Evolutionary conservation across 2,329 filamentous ascomycete genomes (phyloP).

Genomic region (Tolypocladium tundrense): DNA sequence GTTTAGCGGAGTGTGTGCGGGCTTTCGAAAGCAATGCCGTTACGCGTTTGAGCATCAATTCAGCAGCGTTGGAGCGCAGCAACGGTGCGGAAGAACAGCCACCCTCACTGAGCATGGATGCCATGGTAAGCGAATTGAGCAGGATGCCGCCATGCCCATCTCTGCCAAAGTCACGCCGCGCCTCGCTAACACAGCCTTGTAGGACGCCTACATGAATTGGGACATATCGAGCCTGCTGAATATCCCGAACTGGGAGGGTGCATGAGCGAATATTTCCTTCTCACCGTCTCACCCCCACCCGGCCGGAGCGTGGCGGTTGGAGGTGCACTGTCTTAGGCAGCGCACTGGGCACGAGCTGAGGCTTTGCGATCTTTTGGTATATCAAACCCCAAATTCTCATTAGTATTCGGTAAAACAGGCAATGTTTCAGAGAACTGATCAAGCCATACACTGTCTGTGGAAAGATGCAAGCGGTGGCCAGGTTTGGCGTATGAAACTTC

Average conservation of each 20-base stretch:
- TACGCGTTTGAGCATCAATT: not conserved
- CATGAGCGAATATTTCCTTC: not conserved
- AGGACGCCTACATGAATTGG: not conserved
- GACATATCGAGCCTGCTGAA: not conserved
- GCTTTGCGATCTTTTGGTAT: not conserved
- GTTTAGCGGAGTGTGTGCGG: not conserved
- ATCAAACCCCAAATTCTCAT: not conserved
- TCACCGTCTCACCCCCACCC: no score
- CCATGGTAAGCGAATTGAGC: not conserved
- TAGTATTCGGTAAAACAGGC: not conserved
- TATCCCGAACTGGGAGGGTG: not conserved
- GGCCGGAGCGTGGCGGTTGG: no score
- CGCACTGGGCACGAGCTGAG: not conserved
- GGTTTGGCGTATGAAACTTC: not conserved
- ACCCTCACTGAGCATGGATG: not conserved
- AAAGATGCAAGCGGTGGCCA: no score
- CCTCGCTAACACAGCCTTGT: not conserved
- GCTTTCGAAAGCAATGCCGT: not conserved
- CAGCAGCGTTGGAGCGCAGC: not conserved
- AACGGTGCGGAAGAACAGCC: not conserved
- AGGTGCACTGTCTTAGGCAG: no score
- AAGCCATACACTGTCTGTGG: no score
- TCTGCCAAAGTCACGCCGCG: not conserved
- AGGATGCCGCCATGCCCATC: not conserved
- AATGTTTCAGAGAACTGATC: not conserved